Base-by-base conservation (phyloP, 2,329 filamentous ascomycete genomes). In the Botryotinia calthae region DNA sequence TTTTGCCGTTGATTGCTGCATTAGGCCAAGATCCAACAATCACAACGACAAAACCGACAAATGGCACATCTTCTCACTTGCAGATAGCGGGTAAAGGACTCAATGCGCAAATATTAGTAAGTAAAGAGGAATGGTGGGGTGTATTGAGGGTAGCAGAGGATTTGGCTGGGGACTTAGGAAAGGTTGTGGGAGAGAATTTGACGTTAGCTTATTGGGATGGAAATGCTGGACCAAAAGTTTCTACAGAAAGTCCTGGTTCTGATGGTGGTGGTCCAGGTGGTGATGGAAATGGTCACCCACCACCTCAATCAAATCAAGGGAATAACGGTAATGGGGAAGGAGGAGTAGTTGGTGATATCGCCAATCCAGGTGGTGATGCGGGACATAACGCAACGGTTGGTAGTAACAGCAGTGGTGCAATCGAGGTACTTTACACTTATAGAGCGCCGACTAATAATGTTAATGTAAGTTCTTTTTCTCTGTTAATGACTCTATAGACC, bases 141-240 rank as follows among this genome's bases (percentile, higher is more conserved):
- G 91, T 93, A 1, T 85, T 92, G 71, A 86, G 90, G 40, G 90
- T 89, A 8, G 91, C 89, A 0, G 85, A 89, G 56, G 91, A 93
- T 80, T 84, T 93, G 16, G 89, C 90, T 0, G 78, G 84, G 6
- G 91, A 93, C 80, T 91, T 93, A 82, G 90, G 90, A 25, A 87
- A 89, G n/a, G 64, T 70, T 37, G 90, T 93, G 0, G 90, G 90
- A 14, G 85, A 82, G 40, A 91, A 91, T 80, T 87, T 90, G 73
- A 87, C 88, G 1, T 82, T 81, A 62, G 78, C 75, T 2, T 77
- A 77, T 68, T 80, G 77, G 78, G 48, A 51, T 48, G 65, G 34
- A 18, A 54, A 44, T 37, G 18, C 61, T n/a, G 51, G 31, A 51
- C 31, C 44, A 12, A 72, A 65, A 42, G 28, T n/a, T 61, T 67